phyloP scores from a whole-genome alignment of 2,329 filamentous ascomycete species.

The Ampelomyces quisqualis region DNA sequence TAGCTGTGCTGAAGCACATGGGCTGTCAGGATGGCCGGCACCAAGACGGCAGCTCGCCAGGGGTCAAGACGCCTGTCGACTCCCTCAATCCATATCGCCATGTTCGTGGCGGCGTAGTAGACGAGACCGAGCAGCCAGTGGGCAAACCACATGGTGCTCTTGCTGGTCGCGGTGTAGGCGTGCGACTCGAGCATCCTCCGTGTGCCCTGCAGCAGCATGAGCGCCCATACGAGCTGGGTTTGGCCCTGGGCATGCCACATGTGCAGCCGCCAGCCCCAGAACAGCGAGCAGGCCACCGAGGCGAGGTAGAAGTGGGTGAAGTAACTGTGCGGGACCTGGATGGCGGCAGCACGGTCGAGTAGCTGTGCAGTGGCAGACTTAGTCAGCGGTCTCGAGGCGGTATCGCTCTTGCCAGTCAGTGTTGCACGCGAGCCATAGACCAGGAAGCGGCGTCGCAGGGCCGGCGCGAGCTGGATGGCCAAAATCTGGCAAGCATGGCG shows the following conservation, averaged over 20 bases:
- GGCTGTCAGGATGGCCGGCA: slow-evolving; percentile 67
- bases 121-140: slow-evolving; percentile 77
- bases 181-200: slow-evolving; percentile 77
- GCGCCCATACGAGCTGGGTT: slow-evolving; percentile 64
- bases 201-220: slow-evolving; percentile 74
- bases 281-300: slow-evolving; percentile 67
- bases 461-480: slow-evolving; percentile 52
- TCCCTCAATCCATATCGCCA: slow-evolving; percentile 84
- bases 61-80: slow-evolving; percentile 36
- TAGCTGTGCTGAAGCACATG: slow-evolving; percentile 70
- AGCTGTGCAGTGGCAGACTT: slow-evolving; percentile 22
- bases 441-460: slow-evolving; percentile 58
- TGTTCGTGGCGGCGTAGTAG: slow-evolving; percentile 73
- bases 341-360: slow-evolving; percentile 54
- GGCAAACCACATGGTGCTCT: slow-evolving; percentile 78
- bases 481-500: slow-evolving; percentile 49
- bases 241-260: slow-evolving; percentile 50
- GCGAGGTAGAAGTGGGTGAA: slow-evolving; percentile 84
- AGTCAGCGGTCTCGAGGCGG: slow-evolving; percentile 5
- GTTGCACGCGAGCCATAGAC: slow-evolving; percentile 60
- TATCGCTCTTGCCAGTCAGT: slow-evolving; percentile 5
- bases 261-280: slow-evolving; percentile 71
- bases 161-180: slow-evolving; percentile 65
- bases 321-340: slow-evolving; percentile 80
- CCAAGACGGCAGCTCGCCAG: slow-evolving; percentile 56